Base-by-base conservation (phyloP, 257 asterid species). In the Voacanga thouarsii region DNA sequence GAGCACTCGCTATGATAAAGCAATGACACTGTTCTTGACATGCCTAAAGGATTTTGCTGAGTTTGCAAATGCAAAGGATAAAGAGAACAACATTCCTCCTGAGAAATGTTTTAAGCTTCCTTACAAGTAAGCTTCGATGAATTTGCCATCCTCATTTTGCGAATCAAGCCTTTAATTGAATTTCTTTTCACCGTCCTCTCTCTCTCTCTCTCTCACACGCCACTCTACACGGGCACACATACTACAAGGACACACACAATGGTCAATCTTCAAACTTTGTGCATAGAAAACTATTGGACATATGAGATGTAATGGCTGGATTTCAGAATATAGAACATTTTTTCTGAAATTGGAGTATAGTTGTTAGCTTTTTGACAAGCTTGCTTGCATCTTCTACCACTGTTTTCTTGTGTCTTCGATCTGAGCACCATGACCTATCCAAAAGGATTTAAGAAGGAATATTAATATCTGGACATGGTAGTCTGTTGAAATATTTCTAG, bases 1-100 rank as follows among this genome's bases (percentile, higher is more conserved):
- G 99, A 96, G 99, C 89, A 92, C 98, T 57, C 99, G 97, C 64
- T 96, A 93, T 78, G 99, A 93, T 86, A 96, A 96, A 86, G 99
- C 99, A 76, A 93, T 96, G 99, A 89, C 97, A 45, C 82, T 96
- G 81, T 96, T 84, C 90, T 84, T 96, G 80, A 88, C 91, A 80
- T 96, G 97, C 91, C 89, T 96, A 10, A 96, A 96, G 92, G 99
- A 96, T 72, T 96, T 96, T 74, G 94, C 99, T 0, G 98, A 96
- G 82, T 96, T 93, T 81, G 98, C 99, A 77, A 88, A 89, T 90
- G 86, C 84, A 41, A 96, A 89, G 84, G 99, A 96, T 84, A 89
- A 89, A 80, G 97, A 92, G 84, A 96, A 90, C 86, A 89, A 93
- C 83, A 88, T 93, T 73, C 97, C 95, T 81, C 89, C 89, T 70